Evolutionary conservation across 257 asterid genomes (phyloP), one percentile per base, ranked within the genome.

Genomic region (Schizonepeta tenuifolia): DNA sequence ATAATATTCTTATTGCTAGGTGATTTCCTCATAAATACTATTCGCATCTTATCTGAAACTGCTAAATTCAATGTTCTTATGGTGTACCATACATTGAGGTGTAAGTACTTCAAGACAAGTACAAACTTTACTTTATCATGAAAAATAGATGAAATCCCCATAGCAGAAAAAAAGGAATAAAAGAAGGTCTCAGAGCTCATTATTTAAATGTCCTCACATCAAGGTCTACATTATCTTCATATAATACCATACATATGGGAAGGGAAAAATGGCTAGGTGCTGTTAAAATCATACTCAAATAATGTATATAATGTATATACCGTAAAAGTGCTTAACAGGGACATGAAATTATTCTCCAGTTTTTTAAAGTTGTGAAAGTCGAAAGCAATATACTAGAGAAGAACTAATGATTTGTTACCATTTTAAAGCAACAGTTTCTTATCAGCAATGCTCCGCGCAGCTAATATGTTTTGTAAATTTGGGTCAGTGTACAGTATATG

Each of bases 401-500:
- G 46, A 47, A 15, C 8, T 51, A 67, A 35, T 60, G 68, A 44
- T 24, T 13, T 15, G 17, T 18, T 36, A 49, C 43, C 68, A 67
- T 22, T 18, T 18, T 41, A 72, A 49, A 54, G 44, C 17, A 33
- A 28, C 68, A 51, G 35, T 7, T 2, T 8, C 15, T 40, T 26
- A 41, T 12, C 17, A 11, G 17, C 47, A 67, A 50, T 75, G 67
- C 13, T 54, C n/a, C 59, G 54, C 9, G 44, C 46, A 73, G 58
- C 49, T 38, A 64, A 44, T 33, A 61, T 38, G 43, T 49, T 56
- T 36, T 10, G 65, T 35, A 67, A 61, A 12, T 35, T 46, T 46
- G 69, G 65, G 51, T 44, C 21, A 55, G 18, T 56, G 17, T 14
- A 54, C 38, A 54, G 28, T 64, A 69, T 33, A 65, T 17, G 73